Evolutionary conservation across 257 asterid genomes (phyloP).

Genomic region (Solanum peruvianum): DNA sequence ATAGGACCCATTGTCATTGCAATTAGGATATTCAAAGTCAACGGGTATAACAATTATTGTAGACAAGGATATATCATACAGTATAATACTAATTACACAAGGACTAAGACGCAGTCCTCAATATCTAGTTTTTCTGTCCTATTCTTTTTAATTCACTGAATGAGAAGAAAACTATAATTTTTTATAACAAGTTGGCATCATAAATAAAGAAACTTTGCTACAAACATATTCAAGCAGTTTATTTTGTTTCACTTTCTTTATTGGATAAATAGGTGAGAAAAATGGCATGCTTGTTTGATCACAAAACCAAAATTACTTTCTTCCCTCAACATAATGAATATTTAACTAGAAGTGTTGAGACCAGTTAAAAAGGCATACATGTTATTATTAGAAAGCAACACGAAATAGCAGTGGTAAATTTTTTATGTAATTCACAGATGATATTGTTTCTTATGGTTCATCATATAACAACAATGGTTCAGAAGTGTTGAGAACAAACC

Average conservation of each 20-base stretch:
- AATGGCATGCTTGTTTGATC: neutral
- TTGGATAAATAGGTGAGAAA: neutral
- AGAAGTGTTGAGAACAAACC: conserved; percentile 23
- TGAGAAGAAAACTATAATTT: neutral
- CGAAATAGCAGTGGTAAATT: neutral
- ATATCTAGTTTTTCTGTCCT: neutral
- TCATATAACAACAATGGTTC: neutral
- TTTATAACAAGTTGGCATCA: neutral
- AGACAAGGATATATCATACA: neutral
- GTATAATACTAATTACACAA: neutral
- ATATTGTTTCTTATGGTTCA: neutral
- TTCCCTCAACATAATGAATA: neutral
- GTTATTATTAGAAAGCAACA: neutral
- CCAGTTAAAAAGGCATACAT: neutral
- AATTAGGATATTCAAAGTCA: neutral
- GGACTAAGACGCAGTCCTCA: neutral
- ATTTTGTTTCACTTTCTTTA: neutral
- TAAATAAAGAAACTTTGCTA: neutral
- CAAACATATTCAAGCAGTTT: neutral
- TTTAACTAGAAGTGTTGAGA: neutral
- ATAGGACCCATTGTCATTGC: neutral
- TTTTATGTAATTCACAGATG: neutral
- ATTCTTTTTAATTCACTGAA: neutral
- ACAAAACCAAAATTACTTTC: neutral
- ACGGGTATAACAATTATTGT: neutral